Base-by-base conservation (phyloP, 2,329 filamentous ascomycete genomes). In the Phialophora verrucosa region DNA sequence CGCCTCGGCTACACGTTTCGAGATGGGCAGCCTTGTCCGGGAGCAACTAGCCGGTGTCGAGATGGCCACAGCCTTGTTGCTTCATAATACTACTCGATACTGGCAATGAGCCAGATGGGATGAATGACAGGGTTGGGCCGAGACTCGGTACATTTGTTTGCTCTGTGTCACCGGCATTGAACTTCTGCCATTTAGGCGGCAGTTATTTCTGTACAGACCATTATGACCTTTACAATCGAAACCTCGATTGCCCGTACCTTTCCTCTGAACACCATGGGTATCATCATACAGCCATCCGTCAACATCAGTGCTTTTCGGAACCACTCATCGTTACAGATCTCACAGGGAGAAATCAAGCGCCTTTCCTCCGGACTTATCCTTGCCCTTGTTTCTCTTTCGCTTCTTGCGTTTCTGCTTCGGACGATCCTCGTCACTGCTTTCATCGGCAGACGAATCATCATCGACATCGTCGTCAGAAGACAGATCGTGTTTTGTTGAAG, bases 321-420 rank as follows among this genome's bases (percentile, higher is more conserved):
- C 25, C 23, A 44, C 47, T 44, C 17, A n/a, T 7, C 6, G 14
- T 7, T 7, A 20, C 12, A 44, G 17, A n/a, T 20, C n/a, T 70
- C 59, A 70, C 20, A 70, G 31, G 31, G 64, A 70, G 31, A 73
- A 70, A 32, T 70, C 62, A 47, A 73, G 57, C 20, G 69, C 71
- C 53, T 71, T 71, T 3, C 71, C 71, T 51, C 71, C 71, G 32
- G 69, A 70, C 59, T 68, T 76, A 65, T 78, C 77, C 65, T 81
- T 82, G 51, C 79, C 77, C 70, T 81, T 83, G 63, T 73, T 75
- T 73, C 78, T 77, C 75, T 81, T 83, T 74, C 81, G 83, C 75
- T 78, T 82, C 65, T 78, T 76, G 63, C 77, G 76, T 71, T 78
- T 80, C 29, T 76, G 69, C 44, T 73, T 76, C 51, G 83, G 80